Evolutionary conservation across 2,329 filamentous ascomycete species (phyloP), one percentile per base, ranked within the genome.

Genomic region (Xylaria sp.): DNA sequence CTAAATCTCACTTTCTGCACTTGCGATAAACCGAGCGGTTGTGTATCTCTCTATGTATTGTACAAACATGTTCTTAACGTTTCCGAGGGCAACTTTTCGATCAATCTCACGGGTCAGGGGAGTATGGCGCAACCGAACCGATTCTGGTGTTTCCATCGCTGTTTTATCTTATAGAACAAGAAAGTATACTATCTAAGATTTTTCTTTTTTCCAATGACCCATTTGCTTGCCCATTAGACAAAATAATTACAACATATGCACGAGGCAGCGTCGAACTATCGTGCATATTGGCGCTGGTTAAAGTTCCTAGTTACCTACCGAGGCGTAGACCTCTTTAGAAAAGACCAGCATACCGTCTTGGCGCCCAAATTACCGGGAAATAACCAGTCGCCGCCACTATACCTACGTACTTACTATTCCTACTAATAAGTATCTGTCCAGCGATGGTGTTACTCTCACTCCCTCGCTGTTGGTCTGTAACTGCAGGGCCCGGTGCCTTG

Each of bases 401-500:
- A 10, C 33, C 33, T 36, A 36, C 10, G 8, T 36, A 36, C 33
- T 10, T 36, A 36, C 28, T 5, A 28, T 4, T 5, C 28, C 28
- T 28, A 28, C 28, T 28, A 28, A 28, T 28, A 28, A 2, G 28
- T n/a, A 43, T 7, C 15, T 8, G 1, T 15, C 15, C 10, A 15
- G 10, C 6, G 9, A 28, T 46, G 55, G 55, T 46, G 39, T 28
- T 18, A 13, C 31, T 13, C n/a, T 57, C n/a, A 8, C 33, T n/a
- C 33, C 20, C 55, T 41, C 28, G 28, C 7, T 31, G 56, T 48
- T 58, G 39, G 56, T 28, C 23, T 15, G 46, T 15, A 31, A 58
- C 56, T 58, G 56, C 56, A 58, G 48, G 23, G 39, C 15, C 23
- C 56, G 41, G 56, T 28, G 39, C 46, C 56, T 58, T 58, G 56